Conservation (phyloP, 306 rosid genomes). For the Quercus rubra region DNA sequence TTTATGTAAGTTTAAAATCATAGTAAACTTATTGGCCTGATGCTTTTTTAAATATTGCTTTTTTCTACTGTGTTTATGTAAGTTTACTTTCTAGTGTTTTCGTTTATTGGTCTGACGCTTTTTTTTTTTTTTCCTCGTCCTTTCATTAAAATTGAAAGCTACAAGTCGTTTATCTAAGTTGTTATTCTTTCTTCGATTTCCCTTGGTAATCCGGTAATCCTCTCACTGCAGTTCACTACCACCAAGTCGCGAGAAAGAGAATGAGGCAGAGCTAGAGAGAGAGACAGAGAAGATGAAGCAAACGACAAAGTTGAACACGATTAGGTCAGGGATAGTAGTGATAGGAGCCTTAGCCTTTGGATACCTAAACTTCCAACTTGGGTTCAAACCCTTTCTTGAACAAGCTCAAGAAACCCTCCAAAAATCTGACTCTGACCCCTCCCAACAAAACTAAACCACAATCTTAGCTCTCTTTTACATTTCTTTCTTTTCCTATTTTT, state of each 20-base stretch:
- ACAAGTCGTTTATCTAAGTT: background rate
- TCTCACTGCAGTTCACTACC: background rate
- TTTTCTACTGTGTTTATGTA: no score
- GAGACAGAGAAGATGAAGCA: slow-evolving; percentile 27
- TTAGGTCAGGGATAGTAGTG: slow-evolving; percentile 79
- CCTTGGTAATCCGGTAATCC: background rate
- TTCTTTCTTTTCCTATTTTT: background rate
- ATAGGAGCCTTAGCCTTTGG: slow-evolving; percentile 89
- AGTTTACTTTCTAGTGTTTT: no score
- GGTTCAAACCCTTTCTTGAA: slow-evolving; percentile 73
- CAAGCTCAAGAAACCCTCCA: slow-evolving; percentile 49
- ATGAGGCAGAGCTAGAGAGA: background rate
- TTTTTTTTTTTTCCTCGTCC: no score
- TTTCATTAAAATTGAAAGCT: no score
- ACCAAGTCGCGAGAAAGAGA: background rate
- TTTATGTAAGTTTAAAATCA: no score
- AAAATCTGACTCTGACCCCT: slow-evolving; percentile 36
- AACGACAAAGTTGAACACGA: slow-evolving; percentile 54
- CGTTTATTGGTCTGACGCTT: no score
- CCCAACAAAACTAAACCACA: slow-evolving; percentile 22
- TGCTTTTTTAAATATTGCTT: no score
- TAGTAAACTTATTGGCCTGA: no score
- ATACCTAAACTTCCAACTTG: slow-evolving; percentile 63
- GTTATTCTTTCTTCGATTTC: background rate
- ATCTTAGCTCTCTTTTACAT: slow-evolving; percentile 35